Evolutionary conservation across 495 filamentous ascomycete species (phyloP).

Genomic region (Daldinia caldariorum): DNA sequence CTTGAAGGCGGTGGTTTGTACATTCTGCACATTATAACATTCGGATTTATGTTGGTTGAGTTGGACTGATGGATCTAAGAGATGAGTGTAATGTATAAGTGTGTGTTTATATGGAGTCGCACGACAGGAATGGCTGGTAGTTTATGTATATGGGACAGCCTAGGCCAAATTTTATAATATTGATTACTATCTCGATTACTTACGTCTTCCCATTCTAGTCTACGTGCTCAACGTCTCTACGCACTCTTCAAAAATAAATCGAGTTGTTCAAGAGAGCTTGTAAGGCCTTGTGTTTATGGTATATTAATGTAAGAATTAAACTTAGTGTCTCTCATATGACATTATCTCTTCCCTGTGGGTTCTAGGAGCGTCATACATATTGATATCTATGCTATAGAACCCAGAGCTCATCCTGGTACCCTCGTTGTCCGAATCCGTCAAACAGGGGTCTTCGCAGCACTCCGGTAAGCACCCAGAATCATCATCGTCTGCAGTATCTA

Average conservation of each 20-base stretch:
- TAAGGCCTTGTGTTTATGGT: too few species aligned
- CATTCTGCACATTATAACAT: neutral
- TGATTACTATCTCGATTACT: neutral
- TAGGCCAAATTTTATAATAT: neutral
- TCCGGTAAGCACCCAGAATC: neutral
- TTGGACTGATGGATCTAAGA: slow-evolving; percentile 10
- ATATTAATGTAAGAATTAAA: too few species aligned
- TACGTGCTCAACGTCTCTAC: too few species aligned
- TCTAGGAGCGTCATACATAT: neutral
- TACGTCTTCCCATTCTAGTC: too few species aligned
- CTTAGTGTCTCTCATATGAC: neutral
- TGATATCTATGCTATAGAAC: neutral
- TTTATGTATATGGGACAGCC: neutral
- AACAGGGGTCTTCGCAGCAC: neutral
- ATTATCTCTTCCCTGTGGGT: neutral
- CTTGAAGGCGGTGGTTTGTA: too few species aligned
- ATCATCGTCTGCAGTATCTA: neutral
- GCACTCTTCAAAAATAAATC: too few species aligned
- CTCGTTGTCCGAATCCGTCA: neutral
- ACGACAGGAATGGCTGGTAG: neutral
- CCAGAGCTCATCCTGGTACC: neutral
- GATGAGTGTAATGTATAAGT: neutral
- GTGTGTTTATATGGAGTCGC: neutral
- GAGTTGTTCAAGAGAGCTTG: too few species aligned
- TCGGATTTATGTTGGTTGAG: neutral